Evolutionary conservation across 1,139 yeast species (phyloP).

Genomic region (Scheffersomyces parashehatae): DNA sequence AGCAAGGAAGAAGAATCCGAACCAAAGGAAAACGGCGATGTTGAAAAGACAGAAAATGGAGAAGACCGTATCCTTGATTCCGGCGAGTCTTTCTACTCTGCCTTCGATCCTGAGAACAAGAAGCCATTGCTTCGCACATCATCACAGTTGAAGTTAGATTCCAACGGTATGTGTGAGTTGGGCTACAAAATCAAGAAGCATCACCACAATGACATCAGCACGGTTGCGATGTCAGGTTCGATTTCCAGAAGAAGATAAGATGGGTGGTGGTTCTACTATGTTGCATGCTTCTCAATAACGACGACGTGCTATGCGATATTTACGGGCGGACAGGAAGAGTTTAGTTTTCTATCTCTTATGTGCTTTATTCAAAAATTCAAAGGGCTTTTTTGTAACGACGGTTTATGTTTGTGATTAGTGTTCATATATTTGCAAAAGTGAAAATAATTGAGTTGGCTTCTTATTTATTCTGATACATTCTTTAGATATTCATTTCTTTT

Average conservation of each 20-base stretch:
- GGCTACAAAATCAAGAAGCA: constrained; percentile 48
- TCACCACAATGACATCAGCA: constrained; percentile 44
- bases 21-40: constrained; percentile 17
- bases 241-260: constrained; percentile 13
- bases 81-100: neutral
- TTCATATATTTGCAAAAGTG: too few relatives aligned
- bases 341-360: neutral
- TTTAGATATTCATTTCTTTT: neutral
- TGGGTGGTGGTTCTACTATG: neutral
- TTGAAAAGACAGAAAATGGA: constrained; percentile 22
- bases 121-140: neutral
- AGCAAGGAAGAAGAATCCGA: neutral
- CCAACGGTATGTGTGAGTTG: constrained; percentile 40
- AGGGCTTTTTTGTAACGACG: constrained; percentile 1
- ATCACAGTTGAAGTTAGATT: constrained; percentile 26
- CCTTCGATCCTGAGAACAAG: neutral
- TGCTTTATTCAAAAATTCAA: neutral
- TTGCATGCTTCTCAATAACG: too few relatives aligned
- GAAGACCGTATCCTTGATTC: constrained; percentile 13
- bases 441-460: neutral
- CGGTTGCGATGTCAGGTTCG: constrained; percentile 31
- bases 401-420: too few relatives aligned
- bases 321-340: neutral
- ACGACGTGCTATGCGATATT: too few relatives aligned
- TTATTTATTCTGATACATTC: constrained; percentile 4